phyloP scores from a whole-genome alignment of 225 moss, liverwort and hornwort species.

The Neckera pumila region DNA sequence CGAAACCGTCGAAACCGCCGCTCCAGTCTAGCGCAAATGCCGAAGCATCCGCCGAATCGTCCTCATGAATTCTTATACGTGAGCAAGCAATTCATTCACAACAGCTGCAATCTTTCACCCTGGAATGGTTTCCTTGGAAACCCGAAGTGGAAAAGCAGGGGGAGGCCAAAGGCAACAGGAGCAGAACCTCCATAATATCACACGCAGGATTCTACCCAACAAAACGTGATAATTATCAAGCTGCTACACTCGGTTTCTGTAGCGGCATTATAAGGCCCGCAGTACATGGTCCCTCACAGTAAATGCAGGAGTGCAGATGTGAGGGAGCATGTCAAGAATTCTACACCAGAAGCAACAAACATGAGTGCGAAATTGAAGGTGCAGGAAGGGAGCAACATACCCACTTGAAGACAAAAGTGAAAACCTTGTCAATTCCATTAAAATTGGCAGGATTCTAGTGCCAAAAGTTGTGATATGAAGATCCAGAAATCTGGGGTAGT shows the following conservation, averaged over 20 bases:
- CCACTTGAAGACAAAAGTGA: too few relatives aligned
- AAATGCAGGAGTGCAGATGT: not conserved
- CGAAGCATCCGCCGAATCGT: not conserved
- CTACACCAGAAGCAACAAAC: not conserved
- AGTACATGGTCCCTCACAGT: not conserved
- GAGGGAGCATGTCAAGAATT: not conserved
- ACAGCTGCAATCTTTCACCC: not conserved
- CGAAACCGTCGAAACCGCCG: not conserved
- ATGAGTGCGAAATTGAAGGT: not conserved
- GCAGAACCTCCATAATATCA: not conserved
- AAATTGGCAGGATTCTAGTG: not conserved
- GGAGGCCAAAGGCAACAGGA: not conserved
- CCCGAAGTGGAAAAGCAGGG: not conserved
- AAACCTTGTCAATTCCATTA: not conserved
- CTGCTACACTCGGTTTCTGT: not conserved
- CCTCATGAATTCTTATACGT: not conserved
- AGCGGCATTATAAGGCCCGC: too few relatives aligned
- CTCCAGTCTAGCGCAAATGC: not conserved
- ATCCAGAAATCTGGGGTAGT: not conserved
- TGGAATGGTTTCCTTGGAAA: not conserved
- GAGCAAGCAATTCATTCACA: not conserved
- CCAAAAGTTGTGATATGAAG: not conserved
- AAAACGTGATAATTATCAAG: not conserved
- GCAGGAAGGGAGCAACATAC: not conserved
- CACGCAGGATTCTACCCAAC: not conserved